A percentile compares a stretch with the other conserved stretches of the same genome.
Evolutionary conservation across 805 yeast species (phyloP).

Genomic region (Candida bentonensis): DNA sequence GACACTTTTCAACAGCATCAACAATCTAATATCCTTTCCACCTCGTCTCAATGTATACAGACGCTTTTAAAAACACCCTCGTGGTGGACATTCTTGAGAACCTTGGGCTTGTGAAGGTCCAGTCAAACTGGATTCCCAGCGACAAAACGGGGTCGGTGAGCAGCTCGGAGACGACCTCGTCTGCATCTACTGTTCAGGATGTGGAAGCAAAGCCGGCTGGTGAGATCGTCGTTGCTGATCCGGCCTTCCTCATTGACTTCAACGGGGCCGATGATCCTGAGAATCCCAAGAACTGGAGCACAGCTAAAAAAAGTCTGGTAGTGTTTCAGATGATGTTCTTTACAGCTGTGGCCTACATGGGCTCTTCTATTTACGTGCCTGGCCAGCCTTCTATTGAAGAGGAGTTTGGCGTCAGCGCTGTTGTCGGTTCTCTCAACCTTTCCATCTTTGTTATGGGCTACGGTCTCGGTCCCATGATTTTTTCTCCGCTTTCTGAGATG

Average conservation of each 20-base stretch:
- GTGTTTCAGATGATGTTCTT: slow-evolving; percentile 29
- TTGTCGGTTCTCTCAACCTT: slow-evolving; percentile 37
- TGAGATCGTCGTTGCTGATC: no score
- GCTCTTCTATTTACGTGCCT: slow-evolving; percentile 46
- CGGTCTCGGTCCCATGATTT: slow-evolving; percentile 43
- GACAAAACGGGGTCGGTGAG: no score
- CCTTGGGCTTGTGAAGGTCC: slow-evolving; percentile 4
- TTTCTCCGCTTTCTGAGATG: slow-evolving; percentile 42
- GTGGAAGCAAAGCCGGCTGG: no score
- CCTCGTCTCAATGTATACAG: background rate
- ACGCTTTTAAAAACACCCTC: slow-evolving; percentile 5
- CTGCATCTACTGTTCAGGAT: no score
- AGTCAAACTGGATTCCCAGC: background rate
- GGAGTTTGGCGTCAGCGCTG: slow-evolving; percentile 29
- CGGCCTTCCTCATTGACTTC: slow-evolving; percentile 9
- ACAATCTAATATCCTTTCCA: no score
- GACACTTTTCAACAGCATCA: no score
- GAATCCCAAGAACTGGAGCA: slow-evolving; percentile 42
- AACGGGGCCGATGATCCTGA: slow-evolving; percentile 30
- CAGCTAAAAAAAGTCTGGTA: slow-evolving; percentile 25
- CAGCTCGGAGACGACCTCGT: no score
- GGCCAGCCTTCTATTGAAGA: slow-evolving; percentile 31
- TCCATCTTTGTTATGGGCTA: slow-evolving; percentile 45
- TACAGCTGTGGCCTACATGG: slow-evolving; percentile 41
- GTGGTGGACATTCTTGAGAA: slow-evolving; percentile 7